Conservation (phyloP, 805 yeast genomes). For the Wickerhamomyces sydowiorum region DNA sequence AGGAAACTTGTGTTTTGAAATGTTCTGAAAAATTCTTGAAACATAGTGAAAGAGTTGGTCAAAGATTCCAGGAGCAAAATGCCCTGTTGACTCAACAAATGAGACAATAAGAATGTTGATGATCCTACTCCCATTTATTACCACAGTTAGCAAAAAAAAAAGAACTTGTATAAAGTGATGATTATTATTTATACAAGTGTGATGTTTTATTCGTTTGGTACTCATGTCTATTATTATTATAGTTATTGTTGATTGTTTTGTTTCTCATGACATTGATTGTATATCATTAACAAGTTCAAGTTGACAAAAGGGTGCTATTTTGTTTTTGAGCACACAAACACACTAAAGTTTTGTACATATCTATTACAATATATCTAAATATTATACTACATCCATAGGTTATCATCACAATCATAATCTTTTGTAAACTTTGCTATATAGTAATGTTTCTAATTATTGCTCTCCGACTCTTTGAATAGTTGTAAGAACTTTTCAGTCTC, state of each 20-base stretch:
- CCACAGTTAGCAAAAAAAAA: too few relatives aligned
- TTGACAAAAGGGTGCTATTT: too few relatives aligned
- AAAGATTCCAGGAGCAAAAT: slow-evolving; percentile 97
- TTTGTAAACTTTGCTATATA: too few relatives aligned
- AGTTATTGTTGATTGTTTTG: too few relatives aligned
- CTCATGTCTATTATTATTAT: not conserved
- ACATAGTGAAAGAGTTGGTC: slow-evolving; percentile 97
- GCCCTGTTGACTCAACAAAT: slow-evolving; percentile 71
- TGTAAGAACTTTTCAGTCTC: slow-evolving; percentile 54
- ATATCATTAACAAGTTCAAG: too few relatives aligned
- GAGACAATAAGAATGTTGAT: slow-evolving; percentile 26
- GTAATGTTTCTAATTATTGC: too few relatives aligned
- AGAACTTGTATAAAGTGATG: not conserved
- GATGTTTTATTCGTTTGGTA: not conserved
- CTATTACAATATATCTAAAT: not conserved
- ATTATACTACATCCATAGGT: not conserved
- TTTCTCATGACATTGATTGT: too few relatives aligned
- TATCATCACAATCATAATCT: too few relatives aligned
- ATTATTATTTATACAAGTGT: not conserved
- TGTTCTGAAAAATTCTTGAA: slow-evolving; percentile 97
- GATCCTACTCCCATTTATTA: not conserved
- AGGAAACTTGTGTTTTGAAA: slow-evolving; percentile 77
- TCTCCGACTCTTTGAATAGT: slow-evolving; percentile 55
- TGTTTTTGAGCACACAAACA: too few relatives aligned
- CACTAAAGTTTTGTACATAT: not conserved